Conservation (phyloP, 306 rosid species). For the Cucurbita argyrosperma region DNA sequence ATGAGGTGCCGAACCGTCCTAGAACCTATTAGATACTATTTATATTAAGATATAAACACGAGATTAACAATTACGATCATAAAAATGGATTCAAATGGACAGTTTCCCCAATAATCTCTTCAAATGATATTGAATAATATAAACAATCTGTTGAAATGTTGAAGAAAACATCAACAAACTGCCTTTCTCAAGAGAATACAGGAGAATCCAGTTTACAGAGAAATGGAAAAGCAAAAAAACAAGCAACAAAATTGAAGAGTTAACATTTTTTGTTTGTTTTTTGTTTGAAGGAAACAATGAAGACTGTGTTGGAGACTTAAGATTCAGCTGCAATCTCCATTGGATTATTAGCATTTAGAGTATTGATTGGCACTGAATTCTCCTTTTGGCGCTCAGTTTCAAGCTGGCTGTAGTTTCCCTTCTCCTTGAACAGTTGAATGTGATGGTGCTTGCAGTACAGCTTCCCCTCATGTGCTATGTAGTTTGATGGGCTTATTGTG, state of each 20-base stretch:
- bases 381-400: constrained; percentile 2
- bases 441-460: constrained; percentile 93
- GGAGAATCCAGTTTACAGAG: not conserved
- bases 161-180: not conserved
- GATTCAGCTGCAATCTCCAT: constrained; percentile 7
- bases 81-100: not conserved
- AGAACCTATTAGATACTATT: too few relatives aligned
- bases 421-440: constrained; percentile 88
- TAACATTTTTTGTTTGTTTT: too few relatives aligned
- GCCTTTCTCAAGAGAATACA: not conserved
- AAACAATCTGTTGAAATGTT: not conserved
- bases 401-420: constrained; percentile 9
- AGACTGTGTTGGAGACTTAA: not conserved
- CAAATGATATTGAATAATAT: not conserved
- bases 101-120: not conserved
- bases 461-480: constrained; percentile 82
- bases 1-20: too few relatives aligned
- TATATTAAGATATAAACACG: too few relatives aligned
- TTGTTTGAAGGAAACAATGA: not conserved
- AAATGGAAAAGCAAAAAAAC: not conserved
- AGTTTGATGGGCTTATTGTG: constrained; percentile 70
- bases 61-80: not conserved
- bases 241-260: not conserved
- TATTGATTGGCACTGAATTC: not conserved
- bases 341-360: not conserved